Conservation (phyloP, 345 rosid genomes). For the Ceriops decandra region DNA sequence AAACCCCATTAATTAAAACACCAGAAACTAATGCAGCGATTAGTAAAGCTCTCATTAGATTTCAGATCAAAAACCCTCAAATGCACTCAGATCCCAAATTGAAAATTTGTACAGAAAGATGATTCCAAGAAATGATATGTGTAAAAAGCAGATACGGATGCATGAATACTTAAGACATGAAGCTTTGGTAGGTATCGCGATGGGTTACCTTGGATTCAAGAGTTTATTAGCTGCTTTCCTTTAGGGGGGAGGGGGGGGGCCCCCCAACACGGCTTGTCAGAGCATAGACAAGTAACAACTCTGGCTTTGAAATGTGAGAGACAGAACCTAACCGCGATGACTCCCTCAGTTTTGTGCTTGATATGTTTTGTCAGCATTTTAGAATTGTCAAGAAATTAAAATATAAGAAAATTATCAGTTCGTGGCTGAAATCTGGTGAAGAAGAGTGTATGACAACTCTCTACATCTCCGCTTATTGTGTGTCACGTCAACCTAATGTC, state of each 20-base stretch:
- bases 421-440: too few species aligned
- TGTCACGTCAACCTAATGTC: too few species aligned
- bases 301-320: slow-evolving; percentile 7
- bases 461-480: too few species aligned
- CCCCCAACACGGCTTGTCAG: slow-evolving; percentile 1
- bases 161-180: slow-evolving; percentile 9
- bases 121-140: neutral
- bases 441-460: too few species aligned
- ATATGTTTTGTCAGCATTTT: slow-evolving; percentile 23
- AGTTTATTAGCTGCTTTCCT: neutral
- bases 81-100: slow-evolving; percentile 33
- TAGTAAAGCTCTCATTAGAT: neutral
- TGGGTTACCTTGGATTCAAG: slow-evolving; percentile 31
- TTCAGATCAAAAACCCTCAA: slow-evolving; percentile 16
- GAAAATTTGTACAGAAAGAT: slow-evolving; percentile 4
- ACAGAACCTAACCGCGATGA: slow-evolving; percentile 6
- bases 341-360: neutral
- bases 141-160: slow-evolving; percentile 12
- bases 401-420: too few species aligned
- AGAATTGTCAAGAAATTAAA: neutral
- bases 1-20: slow-evolving; percentile 19
- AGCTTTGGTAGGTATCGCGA: slow-evolving; percentile 17
- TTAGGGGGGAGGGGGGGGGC: neutral
- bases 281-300: slow-evolving; percentile 8
- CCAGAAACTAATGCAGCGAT: slow-evolving; percentile 4